Evolutionary conservation across 1,284 basidiomycete species (phyloP).

Genomic region (Cryptococcus sp.): DNA sequence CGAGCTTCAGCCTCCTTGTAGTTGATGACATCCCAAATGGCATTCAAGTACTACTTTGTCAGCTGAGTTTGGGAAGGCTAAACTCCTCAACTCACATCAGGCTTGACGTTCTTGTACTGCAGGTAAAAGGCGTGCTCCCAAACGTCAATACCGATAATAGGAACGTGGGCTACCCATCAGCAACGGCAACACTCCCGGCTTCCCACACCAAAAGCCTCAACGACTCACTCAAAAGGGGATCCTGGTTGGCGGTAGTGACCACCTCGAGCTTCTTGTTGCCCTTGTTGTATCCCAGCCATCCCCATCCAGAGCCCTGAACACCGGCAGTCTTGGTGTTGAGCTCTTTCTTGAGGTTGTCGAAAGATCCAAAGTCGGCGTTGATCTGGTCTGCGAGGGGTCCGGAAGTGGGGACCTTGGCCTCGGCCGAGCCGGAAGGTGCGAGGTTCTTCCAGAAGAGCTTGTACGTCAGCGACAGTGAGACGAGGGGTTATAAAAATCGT

Average conservation of each 20-base stretch:
- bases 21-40: slow-evolving; percentile 90
- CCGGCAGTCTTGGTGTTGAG: slow-evolving; percentile 85
- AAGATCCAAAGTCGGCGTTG: slow-evolving; percentile 73
- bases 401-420: slow-evolving; percentile 57
- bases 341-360: slow-evolving; percentile 67
- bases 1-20: slow-evolving; percentile 81
- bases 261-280: slow-evolving; percentile 73
- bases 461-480: neutral
- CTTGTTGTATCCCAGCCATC: slow-evolving; percentile 84
- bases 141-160: slow-evolving; percentile 93
- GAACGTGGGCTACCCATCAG: slow-evolving; percentile 60
- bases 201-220: too few relatives aligned
- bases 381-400: slow-evolving; percentile 78
- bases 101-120: slow-evolving; percentile 86
- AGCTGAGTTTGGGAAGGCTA: neutral
- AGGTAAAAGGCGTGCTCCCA: slow-evolving; percentile 71
- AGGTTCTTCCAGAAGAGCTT: slow-evolving; percentile 98
- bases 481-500: slow-evolving; percentile 2
- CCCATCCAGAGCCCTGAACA: slow-evolving; percentile 97
- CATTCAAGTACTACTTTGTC: slow-evolving; percentile 65
- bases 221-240: slow-evolving; percentile 68
- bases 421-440: slow-evolving; percentile 57
- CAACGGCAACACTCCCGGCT: too few relatives aligned
- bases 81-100: slow-evolving; percentile 58
- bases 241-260: slow-evolving; percentile 91